Conservation (phyloP, 208 protist genomes). For the Wallacemonas collosoma region DNA sequence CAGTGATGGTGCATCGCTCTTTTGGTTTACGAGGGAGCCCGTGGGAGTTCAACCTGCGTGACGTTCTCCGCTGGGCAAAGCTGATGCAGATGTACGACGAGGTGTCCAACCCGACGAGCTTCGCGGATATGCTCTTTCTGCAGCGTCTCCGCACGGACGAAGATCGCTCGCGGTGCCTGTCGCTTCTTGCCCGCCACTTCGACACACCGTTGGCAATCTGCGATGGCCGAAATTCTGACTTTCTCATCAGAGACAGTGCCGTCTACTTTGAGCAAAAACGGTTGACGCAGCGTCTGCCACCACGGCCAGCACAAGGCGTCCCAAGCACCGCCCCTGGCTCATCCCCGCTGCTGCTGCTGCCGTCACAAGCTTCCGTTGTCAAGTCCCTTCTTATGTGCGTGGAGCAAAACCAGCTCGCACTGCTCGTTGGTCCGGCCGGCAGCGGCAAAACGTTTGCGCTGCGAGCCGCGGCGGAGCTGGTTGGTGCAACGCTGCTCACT, state of each 20-base stretch:
- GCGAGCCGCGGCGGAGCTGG: conserved; percentile 91
- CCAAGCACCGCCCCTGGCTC: neutral
- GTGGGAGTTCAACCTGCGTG: conserved; percentile 99
- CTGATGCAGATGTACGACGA: conserved; percentile 77
- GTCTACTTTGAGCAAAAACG: conserved; percentile 61
- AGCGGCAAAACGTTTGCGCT: conserved; percentile 97
- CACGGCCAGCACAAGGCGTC: neutral
- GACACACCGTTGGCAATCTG: conserved; percentile 26
- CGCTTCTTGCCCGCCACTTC: conserved; percentile 54
- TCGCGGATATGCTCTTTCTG: conserved; percentile 84
- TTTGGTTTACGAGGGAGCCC: conserved; percentile 94
- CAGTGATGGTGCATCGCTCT: conserved; percentile 84
- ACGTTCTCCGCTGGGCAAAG: conserved; percentile 99
- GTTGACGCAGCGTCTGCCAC: conserved; percentile 27
- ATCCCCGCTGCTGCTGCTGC: conserved; percentile 57
- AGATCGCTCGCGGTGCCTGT: conserved; percentile 49
- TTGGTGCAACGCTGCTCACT: conserved; percentile 92
- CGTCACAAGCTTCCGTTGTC: conserved; percentile 70
- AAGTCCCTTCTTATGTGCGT: conserved; percentile 89
- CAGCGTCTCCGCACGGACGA: conserved; percentile 88
- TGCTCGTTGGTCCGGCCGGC: conserved; percentile 95
- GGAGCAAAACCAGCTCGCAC: conserved; percentile 93
- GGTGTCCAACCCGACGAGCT: conserved; percentile 46
- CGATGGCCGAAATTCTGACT: conserved; percentile 52
- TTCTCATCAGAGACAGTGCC: conserved; percentile 58